A percentile compares a stretch with the other conserved stretches of the same genome.
These are phyloP conservation scores for Daldinia decipiens DNA, from an alignment of 495 filamentous ascomycete genomes.

Conservation along the genomic window DNA sequence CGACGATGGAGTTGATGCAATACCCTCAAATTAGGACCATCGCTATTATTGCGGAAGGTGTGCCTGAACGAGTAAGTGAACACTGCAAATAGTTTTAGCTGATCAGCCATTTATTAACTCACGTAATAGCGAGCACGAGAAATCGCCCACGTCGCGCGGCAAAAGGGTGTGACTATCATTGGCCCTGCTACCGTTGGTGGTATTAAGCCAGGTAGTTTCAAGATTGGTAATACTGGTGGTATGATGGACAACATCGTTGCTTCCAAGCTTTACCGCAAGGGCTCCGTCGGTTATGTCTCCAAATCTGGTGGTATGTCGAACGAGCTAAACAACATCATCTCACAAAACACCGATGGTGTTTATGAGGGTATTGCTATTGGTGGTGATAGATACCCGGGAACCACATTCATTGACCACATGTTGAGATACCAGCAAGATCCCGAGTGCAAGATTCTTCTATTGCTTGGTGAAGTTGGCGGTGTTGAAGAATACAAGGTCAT, in stretches of 20 bases:
- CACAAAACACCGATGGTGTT: slow-evolving; percentile 94
- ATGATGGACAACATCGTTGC: slow-evolving; percentile 99
- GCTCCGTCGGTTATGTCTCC: slow-evolving; percentile 98
- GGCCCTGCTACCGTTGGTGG: slow-evolving; percentile 98
- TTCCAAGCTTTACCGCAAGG: slow-evolving; percentile 99
- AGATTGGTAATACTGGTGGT: slow-evolving; percentile 99
- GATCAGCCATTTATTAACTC: slow-evolving; percentile 38
- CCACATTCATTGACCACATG: slow-evolving; percentile 98
- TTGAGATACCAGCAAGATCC: slow-evolving; percentile 94
- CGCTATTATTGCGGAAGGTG: slow-evolving; percentile 99
- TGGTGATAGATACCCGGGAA: slow-evolving; percentile 98
- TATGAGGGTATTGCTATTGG: slow-evolving; percentile 99
- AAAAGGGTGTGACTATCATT: slow-evolving; percentile 99
- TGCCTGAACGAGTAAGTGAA: slow-evolving; percentile 87
- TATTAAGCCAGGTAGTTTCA: slow-evolving; percentile 98
- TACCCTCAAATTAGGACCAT: slow-evolving; percentile 96
- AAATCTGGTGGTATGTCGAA: slow-evolving; percentile 99
- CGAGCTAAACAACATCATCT: slow-evolving; percentile 99
- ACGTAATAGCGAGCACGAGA: slow-evolving; percentile 84
- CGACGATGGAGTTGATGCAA: slow-evolving; percentile 98
- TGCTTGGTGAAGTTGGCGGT: slow-evolving; percentile 98
- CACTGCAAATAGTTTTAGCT: not conserved
- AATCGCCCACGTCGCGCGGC: slow-evolving; percentile 91
- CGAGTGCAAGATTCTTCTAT: slow-evolving; percentile 93
- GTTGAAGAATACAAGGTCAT: slow-evolving; percentile 99